A percentile compares a stretch with the other conserved stretches of the same genome.
phyloP scores from a whole-genome alignment of 108 stramenopile genomes.

The Stephanodiscus minutulus region DNA sequence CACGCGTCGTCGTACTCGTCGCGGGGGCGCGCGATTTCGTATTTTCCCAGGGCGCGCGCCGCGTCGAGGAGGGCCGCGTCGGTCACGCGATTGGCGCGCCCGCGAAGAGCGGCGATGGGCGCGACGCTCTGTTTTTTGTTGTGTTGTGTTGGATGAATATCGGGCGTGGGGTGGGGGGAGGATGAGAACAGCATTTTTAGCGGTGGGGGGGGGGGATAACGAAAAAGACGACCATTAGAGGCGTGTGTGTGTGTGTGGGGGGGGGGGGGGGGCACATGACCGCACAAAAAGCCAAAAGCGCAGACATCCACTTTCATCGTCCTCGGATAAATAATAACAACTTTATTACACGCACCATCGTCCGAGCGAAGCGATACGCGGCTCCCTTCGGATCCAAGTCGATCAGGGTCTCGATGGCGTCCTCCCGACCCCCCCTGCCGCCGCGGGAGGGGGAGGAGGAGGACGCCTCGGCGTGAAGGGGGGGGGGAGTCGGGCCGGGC shows the following conservation, averaged over 20 bases:
- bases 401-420: conserved; percentile 79
- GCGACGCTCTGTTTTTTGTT: conserved; percentile 56
- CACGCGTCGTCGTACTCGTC: conserved; percentile 22
- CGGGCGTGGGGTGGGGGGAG: no score
- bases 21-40: conserved; percentile 51
- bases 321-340: background rate
- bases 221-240: no score
- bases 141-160: background rate
- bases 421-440: conserved; percentile 28
- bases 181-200: no score
- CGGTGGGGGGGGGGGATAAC: no score
- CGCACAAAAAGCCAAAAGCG: no score
- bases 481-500: background rate
- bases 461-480: background rate
- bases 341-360: conserved; percentile 63
- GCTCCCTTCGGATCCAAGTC: conserved; percentile 77
- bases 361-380: conserved; percentile 65
- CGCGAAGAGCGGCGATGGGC: conserved; percentile 50
- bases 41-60: conserved; percentile 54
- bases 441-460: background rate
- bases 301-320: background rate
- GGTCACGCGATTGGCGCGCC: conserved; percentile 66
- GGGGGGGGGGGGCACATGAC: no score
- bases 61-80: conserved; percentile 67
- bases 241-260: no score